Evolutionary conservation across 306 rosid genomes (phyloP).

Genomic region (Mimosa bimucronata): DNA sequence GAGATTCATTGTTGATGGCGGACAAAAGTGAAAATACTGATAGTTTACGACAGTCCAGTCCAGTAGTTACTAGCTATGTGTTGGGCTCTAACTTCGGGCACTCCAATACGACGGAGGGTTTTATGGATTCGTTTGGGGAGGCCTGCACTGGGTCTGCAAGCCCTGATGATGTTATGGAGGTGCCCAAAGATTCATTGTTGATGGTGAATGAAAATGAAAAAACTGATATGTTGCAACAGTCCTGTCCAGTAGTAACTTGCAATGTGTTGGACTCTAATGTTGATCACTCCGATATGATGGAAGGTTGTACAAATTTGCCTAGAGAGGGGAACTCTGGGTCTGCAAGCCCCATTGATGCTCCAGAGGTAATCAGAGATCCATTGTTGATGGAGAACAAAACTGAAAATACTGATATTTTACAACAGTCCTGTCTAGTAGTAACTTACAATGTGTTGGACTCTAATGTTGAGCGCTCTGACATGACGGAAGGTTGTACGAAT

Average conservation of each 20-base stretch:
- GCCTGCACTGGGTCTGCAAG: conserved; percentile 38
- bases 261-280: conserved; percentile 41
- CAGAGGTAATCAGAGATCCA: conserved; percentile 38
- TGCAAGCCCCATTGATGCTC: conserved; percentile 39
- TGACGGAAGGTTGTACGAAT: background rate
- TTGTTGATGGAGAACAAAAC: conserved; percentile 42
- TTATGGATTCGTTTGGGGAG: conserved; percentile 30
- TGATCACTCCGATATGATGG: conserved; percentile 31
- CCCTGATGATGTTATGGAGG: conserved; percentile 40
- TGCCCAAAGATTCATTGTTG: conserved; percentile 39
- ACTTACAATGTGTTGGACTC: conserved; percentile 34
- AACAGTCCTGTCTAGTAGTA: conserved; percentile 46
- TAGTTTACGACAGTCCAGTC: conserved; percentile 44
- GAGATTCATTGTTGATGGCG: conserved; percentile 44
- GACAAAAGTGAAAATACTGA: conserved; percentile 46
- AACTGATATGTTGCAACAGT: conserved; percentile 42
- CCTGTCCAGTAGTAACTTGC: conserved; percentile 43
- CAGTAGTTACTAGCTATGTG: conserved; percentile 35
- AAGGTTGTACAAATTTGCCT: conserved; percentile 32
- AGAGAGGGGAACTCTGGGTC: conserved; percentile 34
- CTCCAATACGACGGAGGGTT: conserved; percentile 32
- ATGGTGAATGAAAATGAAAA: conserved; percentile 45
- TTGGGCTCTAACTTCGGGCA: conserved; percentile 44
- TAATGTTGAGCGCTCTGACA: background rate
- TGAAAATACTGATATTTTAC: conserved; percentile 42